Percentiles rank a stretch among this genome's conserved stretches.
These are phyloP conservation scores for Pythium oligandrum DNA, from an alignment of 352 stramenopile species.

Conservation along the genomic window DNA sequence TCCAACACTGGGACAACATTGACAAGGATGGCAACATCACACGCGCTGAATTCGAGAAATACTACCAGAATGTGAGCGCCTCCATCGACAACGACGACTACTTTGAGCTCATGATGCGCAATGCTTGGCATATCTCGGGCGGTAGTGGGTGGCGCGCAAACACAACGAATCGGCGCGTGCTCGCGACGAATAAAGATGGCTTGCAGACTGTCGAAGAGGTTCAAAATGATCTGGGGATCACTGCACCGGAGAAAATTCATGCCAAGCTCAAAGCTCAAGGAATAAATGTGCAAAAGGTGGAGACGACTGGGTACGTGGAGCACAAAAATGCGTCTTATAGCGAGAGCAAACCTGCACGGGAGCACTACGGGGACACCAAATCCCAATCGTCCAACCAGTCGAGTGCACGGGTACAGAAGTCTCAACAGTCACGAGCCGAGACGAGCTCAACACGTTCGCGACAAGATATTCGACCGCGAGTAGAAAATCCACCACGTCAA, in stretches of 20 bases:
- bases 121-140: slow-evolving; percentile 77
- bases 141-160: slow-evolving; percentile 57
- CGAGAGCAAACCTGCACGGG: no score
- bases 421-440: neutral
- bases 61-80: slow-evolving; percentile 74
- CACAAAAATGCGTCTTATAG: slow-evolving; percentile 10
- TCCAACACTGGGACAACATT: slow-evolving; percentile 32
- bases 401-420: no score
- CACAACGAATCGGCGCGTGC: slow-evolving; percentile 57
- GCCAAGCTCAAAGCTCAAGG: slow-evolving; percentile 45
- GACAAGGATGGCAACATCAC: slow-evolving; percentile 32
- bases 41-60: slow-evolving; percentile 36
- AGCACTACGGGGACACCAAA: no score
- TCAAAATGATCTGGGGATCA: slow-evolving; percentile 40
- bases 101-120: slow-evolving; percentile 83
- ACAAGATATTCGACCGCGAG: neutral
- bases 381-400: no score
- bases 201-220: slow-evolving; percentile 40
- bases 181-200: slow-evolving; percentile 51
- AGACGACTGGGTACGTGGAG: slow-evolving; percentile 16
- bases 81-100: slow-evolving; percentile 80
- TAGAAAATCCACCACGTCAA: neutral
- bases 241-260: slow-evolving; percentile 21
- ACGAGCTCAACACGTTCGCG: slow-evolving; percentile 4
- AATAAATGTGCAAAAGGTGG: slow-evolving; percentile 15